Conservation (phyloP, 23 red algal genomes). For the Agarophyton chilense region DNA sequence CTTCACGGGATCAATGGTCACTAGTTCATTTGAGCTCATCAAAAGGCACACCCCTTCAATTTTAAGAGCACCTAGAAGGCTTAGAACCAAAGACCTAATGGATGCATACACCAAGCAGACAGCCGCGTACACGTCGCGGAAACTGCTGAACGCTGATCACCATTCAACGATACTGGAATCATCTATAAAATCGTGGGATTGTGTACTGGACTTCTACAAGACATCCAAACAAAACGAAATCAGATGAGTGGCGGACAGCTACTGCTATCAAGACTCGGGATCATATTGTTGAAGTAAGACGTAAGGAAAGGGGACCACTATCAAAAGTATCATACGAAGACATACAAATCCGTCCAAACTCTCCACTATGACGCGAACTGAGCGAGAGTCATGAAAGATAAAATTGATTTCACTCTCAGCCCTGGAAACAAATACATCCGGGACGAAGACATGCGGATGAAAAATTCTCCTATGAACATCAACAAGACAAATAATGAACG, state of each 20-base stretch:
- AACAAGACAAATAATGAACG: background rate
- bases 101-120: background rate
- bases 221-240: constrained; percentile 19
- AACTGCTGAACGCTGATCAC: background rate
- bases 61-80: background rate
- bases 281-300: constrained; percentile 7
- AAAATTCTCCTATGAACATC: background rate
- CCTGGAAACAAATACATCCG: background rate
- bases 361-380: constrained; percentile 5
- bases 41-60: constrained; percentile 19
- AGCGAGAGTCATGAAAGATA: background rate
- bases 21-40: constrained; percentile 26
- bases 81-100: background rate
- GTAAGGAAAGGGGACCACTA: background rate
- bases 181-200: background rate
- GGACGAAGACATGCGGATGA: background rate
- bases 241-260: background rate
- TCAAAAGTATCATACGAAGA: constrained; percentile 42
- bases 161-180: background rate
- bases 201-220: background rate
- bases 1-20: background rate
- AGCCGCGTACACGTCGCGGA: background rate
- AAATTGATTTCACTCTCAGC: background rate
- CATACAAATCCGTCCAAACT: background rate
- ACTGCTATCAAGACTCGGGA: background rate